phyloP scores from a whole-genome alignment of 1,284 basidiomycete genomes.

The Agaricales sp. region DNA sequence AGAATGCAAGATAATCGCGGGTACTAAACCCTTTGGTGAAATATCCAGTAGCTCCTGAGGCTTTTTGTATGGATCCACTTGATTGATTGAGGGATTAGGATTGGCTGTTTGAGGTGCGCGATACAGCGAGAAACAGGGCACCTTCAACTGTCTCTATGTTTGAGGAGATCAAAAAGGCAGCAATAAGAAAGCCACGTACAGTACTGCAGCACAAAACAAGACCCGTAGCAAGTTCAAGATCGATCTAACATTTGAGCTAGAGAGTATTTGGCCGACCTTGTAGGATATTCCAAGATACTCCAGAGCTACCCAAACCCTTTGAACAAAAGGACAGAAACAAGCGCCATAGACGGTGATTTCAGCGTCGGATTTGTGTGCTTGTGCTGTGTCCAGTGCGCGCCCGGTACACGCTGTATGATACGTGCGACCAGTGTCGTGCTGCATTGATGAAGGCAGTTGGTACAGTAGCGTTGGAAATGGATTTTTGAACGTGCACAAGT shows the following conservation, averaged over 20 bases:
- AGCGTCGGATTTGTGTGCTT: conserved; percentile 27
- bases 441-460: no score
- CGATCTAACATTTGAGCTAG: neutral
- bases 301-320: conserved; percentile 59
- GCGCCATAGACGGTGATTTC: conserved; percentile 59
- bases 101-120: neutral
- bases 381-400: conserved; percentile 43
- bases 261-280: conserved; percentile 25
- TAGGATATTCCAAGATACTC: conserved; percentile 57
- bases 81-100: conserved; percentile 31
- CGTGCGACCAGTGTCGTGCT: conserved; percentile 31
- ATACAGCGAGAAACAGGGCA: neutral
- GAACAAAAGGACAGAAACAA: conserved; percentile 71
- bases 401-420: conserved; percentile 54
- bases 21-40: conserved; percentile 73
- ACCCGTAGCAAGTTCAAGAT: neutral
- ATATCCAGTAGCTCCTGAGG: conserved; percentile 68
- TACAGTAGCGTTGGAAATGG: no score
- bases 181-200: conserved; percentile 5
- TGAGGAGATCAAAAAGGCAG: neutral
- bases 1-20: conserved; percentile 49
- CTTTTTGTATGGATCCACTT: conserved; percentile 78
- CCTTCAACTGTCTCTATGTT: neutral
- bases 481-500: no score
- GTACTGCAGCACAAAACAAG: conserved; percentile 7